phyloP scores from a whole-genome alignment of 805 yeast species.

The Barnettozyma siamensis region DNA sequence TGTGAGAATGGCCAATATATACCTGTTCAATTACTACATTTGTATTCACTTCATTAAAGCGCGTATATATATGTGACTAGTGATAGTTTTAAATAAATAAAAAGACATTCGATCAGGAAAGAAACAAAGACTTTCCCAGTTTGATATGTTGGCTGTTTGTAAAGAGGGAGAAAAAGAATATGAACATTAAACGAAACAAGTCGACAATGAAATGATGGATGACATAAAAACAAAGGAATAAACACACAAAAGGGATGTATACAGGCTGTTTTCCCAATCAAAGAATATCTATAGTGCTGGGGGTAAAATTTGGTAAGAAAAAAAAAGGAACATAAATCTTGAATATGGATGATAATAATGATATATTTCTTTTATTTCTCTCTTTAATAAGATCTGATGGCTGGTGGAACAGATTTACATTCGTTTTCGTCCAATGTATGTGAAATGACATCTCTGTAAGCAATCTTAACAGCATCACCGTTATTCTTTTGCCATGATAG shows the following conservation, averaged over 20 bases:
- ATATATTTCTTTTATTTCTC: not conserved
- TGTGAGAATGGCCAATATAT: no score
- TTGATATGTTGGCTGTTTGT: not conserved
- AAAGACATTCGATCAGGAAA: not conserved
- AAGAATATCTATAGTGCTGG: conserved; percentile 1
- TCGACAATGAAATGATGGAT: not conserved
- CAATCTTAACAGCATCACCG: conserved; percentile 69
- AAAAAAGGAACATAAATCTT: not conserved
- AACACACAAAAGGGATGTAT: not conserved
- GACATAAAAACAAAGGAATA: not conserved
- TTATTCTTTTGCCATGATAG: conserved; percentile 78
- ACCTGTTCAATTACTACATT: no score
- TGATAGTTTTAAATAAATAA: no score
- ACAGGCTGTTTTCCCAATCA: not conserved
- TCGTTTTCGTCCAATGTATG: conserved; percentile 86
- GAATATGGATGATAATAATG: not conserved
- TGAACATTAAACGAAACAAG: not conserved
- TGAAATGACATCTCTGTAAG: conserved; percentile 79
- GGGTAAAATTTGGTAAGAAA: not conserved
- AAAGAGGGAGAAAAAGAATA: no score
- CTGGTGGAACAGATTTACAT: conserved; percentile 95
- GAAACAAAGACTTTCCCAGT: not conserved
- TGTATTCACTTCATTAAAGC: not conserved
- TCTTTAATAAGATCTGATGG: conserved; percentile 81
- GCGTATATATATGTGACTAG: not conserved